Percentiles rank a stretch among this genome's conserved stretches.
Evolutionary conservation across 805 yeast genomes (phyloP).

Genomic region (Wickerhamiella qilinensis): DNA sequence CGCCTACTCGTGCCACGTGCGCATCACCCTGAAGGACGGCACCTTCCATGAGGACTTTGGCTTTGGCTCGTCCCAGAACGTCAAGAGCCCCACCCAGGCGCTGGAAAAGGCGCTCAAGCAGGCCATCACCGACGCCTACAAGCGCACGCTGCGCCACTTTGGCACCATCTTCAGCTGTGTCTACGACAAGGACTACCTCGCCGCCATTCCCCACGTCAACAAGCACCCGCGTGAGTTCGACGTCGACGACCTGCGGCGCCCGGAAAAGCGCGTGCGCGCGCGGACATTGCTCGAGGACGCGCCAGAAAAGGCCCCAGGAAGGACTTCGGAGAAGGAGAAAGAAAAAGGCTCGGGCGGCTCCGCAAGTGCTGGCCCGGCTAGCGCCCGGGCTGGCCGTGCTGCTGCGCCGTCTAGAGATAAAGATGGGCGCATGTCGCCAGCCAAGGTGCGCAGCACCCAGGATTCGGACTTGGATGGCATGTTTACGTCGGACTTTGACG

Average conservation of each 20-base stretch:
- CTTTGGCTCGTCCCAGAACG: constrained; percentile 45
- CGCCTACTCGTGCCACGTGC: constrained; percentile 27
- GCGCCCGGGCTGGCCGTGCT: no score
- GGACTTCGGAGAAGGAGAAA: no score
- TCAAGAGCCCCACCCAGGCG: constrained; percentile 37
- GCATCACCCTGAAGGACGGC: constrained; percentile 56
- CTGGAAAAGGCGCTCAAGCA: constrained; percentile 67
- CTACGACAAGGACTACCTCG: constrained; percentile 36
- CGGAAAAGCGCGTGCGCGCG: constrained; percentile 3
- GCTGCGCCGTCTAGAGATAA: no score
- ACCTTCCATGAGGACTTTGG: constrained; percentile 58
- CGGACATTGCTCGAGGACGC: no score
- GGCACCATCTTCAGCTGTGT: constrained; percentile 50
- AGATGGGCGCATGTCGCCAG: no score
- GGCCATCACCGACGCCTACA: constrained; percentile 59
- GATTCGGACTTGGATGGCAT: no score
- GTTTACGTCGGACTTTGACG: no score
- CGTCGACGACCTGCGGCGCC: constrained; percentile 12
- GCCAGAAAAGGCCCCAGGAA: no score
- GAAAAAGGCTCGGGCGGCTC: no score
- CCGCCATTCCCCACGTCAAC: constrained; percentile 30
- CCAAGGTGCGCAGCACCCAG: no score
- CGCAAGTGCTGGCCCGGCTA: no score
- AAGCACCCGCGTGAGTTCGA: constrained; percentile 9
- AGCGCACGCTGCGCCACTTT: constrained; percentile 50